Conservation (phyloP, 2,329 filamentous ascomycete genomes). For the Exophiala alcalophila region DNA sequence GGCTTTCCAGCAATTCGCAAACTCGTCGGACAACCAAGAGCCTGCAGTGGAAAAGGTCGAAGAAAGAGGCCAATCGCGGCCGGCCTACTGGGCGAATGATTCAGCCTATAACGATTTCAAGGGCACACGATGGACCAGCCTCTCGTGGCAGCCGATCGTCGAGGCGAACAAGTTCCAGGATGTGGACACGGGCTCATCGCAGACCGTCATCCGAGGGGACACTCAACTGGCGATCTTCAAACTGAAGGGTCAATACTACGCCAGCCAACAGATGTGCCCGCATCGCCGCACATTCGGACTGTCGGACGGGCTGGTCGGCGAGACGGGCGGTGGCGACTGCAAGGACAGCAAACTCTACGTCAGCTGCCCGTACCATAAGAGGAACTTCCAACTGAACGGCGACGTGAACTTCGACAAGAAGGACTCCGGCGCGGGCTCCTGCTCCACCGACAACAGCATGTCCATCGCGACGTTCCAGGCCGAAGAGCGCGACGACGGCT, state of each 20-base stretch:
- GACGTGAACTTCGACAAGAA: conserved; percentile 36
- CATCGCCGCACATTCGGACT: conserved; percentile 90
- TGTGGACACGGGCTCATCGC: conserved; percentile 67
- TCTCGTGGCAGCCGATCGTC: conserved; percentile 78
- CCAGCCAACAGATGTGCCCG: conserved; percentile 91
- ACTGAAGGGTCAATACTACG: conserved; percentile 74
- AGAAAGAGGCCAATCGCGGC: conserved; percentile 71
- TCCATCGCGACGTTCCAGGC: conserved; percentile 79
- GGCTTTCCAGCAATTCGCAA: conserved; percentile 79
- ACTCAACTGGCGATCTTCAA: conserved; percentile 88
- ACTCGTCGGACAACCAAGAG: conserved; percentile 69
- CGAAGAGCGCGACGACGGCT: conserved; percentile 71
- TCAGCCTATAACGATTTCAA: conserved; percentile 69
- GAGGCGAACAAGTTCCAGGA: conserved; percentile 67
- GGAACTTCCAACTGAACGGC: conserved; percentile 75
- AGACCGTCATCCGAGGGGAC: conserved; percentile 79
- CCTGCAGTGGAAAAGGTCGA: conserved; percentile 63
- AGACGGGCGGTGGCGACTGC: conserved; percentile 40
- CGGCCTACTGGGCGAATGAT: conserved; percentile 73
- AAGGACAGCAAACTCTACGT: conserved; percentile 70
- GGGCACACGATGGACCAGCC: conserved; percentile 60
- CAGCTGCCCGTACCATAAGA: conserved; percentile 83
- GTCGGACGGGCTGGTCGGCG: conserved; percentile 78
- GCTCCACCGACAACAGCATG: conserved; percentile 69
- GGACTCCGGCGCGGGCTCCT: conserved; percentile 57